Conservation (phyloP, 306 rosid species). For the Lotus japonicus region DNA sequence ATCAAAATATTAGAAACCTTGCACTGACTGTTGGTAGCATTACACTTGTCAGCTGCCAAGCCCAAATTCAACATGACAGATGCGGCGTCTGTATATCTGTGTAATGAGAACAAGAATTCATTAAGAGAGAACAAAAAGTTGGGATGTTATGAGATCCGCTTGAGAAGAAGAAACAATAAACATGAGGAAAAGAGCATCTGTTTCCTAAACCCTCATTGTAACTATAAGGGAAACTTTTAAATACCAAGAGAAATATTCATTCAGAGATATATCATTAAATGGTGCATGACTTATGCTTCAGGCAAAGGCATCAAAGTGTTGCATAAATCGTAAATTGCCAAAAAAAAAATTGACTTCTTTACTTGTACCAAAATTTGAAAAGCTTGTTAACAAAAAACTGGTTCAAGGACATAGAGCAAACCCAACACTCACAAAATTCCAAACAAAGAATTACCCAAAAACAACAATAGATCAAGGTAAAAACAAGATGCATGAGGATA, state of each 20-base stretch:
- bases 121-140: neutral
- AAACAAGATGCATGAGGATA: too few species aligned
- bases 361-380: too few species aligned
- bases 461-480: too few species aligned
- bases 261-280: too few species aligned
- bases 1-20: constrained; percentile 47
- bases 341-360: too few species aligned
- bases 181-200: neutral
- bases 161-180: neutral
- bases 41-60: constrained; percentile 82
- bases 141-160: neutral
- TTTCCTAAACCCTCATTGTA: neutral
- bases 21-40: constrained; percentile 83
- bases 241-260: neutral
- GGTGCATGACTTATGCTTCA: too few species aligned
- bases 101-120: neutral
- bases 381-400: too few species aligned
- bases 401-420: too few species aligned
- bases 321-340: too few species aligned
- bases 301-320: too few species aligned
- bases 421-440: too few species aligned
- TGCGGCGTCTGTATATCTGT: constrained; percentile 88
- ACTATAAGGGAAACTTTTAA: neutral
- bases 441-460: too few species aligned
- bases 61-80: constrained; percentile 68